Evolutionary conservation across 1,139 yeast genomes (phyloP).

Genomic region (Blastobotrys aristatus): DNA sequence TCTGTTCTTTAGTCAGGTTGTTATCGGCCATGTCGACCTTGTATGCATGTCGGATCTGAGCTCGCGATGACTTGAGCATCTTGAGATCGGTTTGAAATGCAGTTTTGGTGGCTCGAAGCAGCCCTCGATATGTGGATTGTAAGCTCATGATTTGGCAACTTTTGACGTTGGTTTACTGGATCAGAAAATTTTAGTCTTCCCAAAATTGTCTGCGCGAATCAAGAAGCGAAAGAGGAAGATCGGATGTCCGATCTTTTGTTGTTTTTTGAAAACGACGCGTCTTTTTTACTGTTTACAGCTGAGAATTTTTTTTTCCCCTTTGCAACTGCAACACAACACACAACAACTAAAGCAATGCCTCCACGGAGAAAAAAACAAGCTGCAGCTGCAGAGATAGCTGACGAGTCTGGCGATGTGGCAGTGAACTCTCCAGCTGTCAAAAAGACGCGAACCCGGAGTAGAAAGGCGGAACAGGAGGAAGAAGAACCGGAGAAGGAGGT

Average conservation of each 20-base stretch:
- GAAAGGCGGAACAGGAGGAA: conserved; percentile 7
- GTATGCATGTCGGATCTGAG: conserved; percentile 59
- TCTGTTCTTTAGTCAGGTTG: conserved; percentile 44
- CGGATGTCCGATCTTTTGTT: not conserved
- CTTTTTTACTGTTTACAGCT: not conserved
- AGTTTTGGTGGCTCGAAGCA: conserved; percentile 62
- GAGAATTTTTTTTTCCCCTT: not conserved
- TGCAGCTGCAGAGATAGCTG: not conserved
- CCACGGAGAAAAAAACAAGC: conserved; percentile 7
- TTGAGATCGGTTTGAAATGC: conserved; percentile 58
- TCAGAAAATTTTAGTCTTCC: not conserved
- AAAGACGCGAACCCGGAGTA: conserved; percentile 8
- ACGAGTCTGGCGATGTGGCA: not conserved
- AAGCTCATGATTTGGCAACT: conserved; percentile 10
- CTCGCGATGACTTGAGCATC: conserved; percentile 51
- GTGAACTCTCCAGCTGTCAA: conserved; percentile 5
- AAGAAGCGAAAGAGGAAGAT: not conserved
- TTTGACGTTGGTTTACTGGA: not conserved
- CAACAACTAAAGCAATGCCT: conserved; percentile 4
- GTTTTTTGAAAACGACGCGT: not conserved
- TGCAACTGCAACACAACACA: not conserved
- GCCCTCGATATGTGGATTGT: conserved; percentile 55
- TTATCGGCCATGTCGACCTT: conserved; percentile 23
- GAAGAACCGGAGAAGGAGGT: not conserved
- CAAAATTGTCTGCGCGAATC: not conserved